Percentiles rank a stretch among this genome's conserved stretches.
These are phyloP conservation scores for Aspergillus sp. DNA, from an alignment of 2,329 filamentous ascomycete species.

Conservation along the genomic window DNA sequence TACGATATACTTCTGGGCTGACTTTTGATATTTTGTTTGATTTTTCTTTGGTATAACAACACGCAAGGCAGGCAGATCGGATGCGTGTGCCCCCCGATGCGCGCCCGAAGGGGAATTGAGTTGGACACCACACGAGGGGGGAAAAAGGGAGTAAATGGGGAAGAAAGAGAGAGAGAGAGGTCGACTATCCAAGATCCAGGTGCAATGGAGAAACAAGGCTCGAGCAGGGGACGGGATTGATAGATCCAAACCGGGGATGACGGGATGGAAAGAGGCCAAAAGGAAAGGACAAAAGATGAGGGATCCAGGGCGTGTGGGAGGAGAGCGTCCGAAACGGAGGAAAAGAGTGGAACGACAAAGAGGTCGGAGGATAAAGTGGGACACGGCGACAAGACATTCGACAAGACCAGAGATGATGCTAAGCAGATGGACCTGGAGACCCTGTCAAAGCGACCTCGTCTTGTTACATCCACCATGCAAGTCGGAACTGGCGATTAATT, in stretches of 20 bases:
- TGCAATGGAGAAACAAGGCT: background rate
- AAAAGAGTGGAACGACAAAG: background rate
- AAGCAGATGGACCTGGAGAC: constrained; percentile 10
- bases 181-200: background rate
- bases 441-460: constrained; percentile 9
- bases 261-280: background rate
- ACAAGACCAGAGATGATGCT: constrained; percentile 12
- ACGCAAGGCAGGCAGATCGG: constrained; percentile 16
- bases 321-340: constrained; percentile 1
- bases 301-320: background rate
- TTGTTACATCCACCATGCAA: constrained; percentile 8
- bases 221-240: background rate
- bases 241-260: background rate
- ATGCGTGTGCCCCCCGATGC: constrained; percentile 11
- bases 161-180: background rate
- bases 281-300: constrained; percentile 1
- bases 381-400: constrained; percentile 1
- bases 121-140: constrained; percentile 10
- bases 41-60: background rate
- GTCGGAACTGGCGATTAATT: constrained; percentile 7
- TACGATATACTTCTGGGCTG: constrained; percentile 3
- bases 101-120: constrained; percentile 5
- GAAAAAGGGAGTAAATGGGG: background rate
- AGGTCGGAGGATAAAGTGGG: background rate
- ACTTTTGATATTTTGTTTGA: background rate